A percentile compares a stretch with the other conserved stretches of the same genome.
These are phyloP conservation scores for Colletotrichum tofieldiae DNA, from an alignment of 2,329 filamentous ascomycete genomes.

Conservation along the genomic window DNA sequence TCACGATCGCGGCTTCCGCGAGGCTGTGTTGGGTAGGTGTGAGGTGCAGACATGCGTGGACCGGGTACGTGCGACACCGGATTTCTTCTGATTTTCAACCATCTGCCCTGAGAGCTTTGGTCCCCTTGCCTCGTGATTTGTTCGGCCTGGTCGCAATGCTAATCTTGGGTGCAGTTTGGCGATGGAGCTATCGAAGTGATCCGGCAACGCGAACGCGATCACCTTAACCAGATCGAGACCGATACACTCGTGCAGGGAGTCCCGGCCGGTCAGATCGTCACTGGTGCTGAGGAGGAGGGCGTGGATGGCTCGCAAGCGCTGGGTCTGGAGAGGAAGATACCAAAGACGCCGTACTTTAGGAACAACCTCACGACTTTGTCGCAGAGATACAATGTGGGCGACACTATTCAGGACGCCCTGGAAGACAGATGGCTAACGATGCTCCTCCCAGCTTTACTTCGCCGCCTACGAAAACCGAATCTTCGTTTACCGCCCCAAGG, in stretches of 20 bases:
- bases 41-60: slow-evolving; percentile 56
- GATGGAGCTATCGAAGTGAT: slow-evolving; percentile 52
- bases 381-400: slow-evolving; percentile 68
- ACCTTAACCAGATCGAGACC: slow-evolving; percentile 44
- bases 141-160: not conserved
- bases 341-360: slow-evolving; percentile 57
- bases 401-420: slow-evolving; percentile 9
- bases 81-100: not conserved
- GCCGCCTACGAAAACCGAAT: slow-evolving; percentile 71
- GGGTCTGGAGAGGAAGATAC: slow-evolving; percentile 42
- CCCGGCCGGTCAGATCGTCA: slow-evolving; percentile 34
- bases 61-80: slow-evolving; percentile 50
- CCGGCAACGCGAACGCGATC: slow-evolving; percentile 54
- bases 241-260: slow-evolving; percentile 36
- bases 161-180: slow-evolving; percentile 54
- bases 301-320: not conserved
- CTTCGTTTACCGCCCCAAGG: slow-evolving; percentile 69
- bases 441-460: slow-evolving; percentile 68
- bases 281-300: slow-evolving; percentile 13
- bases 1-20: slow-evolving; percentile 42
- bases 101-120: not conserved
- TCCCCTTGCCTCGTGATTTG: not conserved
- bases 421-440: slow-evolving; percentile 9
- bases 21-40: slow-evolving; percentile 54
- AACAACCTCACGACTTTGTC: slow-evolving; percentile 73